phyloP scores from a whole-genome alignment of 2,329 filamentous ascomycete genomes.

The Fusarium penzigii region DNA sequence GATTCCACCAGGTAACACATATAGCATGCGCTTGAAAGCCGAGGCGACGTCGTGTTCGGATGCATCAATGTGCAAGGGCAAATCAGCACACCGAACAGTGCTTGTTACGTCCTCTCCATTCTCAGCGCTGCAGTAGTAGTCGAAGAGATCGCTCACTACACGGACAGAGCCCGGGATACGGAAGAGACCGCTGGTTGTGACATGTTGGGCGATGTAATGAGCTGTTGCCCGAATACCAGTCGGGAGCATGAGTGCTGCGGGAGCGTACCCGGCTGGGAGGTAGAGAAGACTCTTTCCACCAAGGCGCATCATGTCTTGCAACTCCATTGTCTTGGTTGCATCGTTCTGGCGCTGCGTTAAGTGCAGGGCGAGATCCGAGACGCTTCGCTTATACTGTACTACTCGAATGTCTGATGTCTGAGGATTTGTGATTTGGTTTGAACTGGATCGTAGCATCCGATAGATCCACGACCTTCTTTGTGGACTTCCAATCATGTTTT shows the following conservation, averaged over 20 bases:
- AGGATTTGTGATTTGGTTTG: slow-evolving; percentile 11
- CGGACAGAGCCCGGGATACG: slow-evolving; percentile 61
- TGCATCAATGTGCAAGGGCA: slow-evolving; percentile 61
- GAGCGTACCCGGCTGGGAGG: slow-evolving; percentile 59
- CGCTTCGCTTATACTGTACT: slow-evolving; percentile 49
- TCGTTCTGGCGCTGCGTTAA: slow-evolving; percentile 46
- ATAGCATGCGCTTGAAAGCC: slow-evolving; percentile 66
- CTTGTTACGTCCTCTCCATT: slow-evolving; percentile 52
- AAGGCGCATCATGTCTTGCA: slow-evolving; percentile 61
- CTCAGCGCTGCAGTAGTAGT: slow-evolving; percentile 59
- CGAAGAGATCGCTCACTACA: slow-evolving; percentile 59
- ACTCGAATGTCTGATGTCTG: slow-evolving; percentile 10
- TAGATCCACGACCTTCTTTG: slow-evolving; percentile 41
- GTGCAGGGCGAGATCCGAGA: slow-evolving; percentile 55
- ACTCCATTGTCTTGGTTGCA: slow-evolving; percentile 48
- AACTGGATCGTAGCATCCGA: slow-evolving; percentile 36
- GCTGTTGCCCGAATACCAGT: slow-evolving; percentile 67
- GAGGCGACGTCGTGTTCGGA: slow-evolving; percentile 67
- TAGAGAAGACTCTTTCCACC: slow-evolving; percentile 64
- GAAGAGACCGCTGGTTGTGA: slow-evolving; percentile 60
- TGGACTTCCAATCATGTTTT: slow-evolving; percentile 16
- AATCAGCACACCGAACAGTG: slow-evolving; percentile 59
- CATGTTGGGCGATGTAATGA: slow-evolving; percentile 62
- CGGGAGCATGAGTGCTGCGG: slow-evolving; percentile 58
- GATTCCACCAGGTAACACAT: slow-evolving; percentile 64